phyloP scores from a whole-genome alignment of 179 eudicot genomes.

The Corrigiola litoralis region DNA sequence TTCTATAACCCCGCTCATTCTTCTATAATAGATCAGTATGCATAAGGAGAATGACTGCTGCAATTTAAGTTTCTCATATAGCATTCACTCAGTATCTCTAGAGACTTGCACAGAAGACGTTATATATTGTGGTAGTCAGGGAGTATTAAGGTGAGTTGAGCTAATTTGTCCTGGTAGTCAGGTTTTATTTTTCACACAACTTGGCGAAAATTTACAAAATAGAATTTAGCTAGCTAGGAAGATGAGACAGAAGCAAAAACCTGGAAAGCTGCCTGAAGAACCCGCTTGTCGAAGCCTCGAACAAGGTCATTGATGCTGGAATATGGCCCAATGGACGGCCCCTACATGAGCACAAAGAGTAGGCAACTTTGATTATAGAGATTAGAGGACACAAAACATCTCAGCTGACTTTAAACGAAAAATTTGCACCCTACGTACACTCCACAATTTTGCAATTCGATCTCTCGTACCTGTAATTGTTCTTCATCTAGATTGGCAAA shows the following conservation, averaged over 20 bases:
- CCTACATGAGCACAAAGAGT: conserved; percentile 20
- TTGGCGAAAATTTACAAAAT: no score
- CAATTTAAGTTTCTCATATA: no score
- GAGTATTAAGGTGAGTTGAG: no score
- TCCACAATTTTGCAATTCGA: no score
- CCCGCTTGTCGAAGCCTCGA: conserved; percentile 56
- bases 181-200: no score
- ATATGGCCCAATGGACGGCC: conserved; percentile 41
- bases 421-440: no score
- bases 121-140: no score
- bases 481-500: conserved; percentile 41
- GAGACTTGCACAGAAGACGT: no score
- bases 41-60: no score
- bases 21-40: no score
- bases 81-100: no score
- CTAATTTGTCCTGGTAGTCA: not conserved
- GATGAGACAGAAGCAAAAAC: conserved; percentile 18
- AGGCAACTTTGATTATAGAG: not conserved
- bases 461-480: conserved; percentile 26
- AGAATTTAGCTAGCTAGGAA: not conserved
- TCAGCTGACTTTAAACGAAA: not conserved
- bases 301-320: conserved; percentile 53
- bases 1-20: no score
- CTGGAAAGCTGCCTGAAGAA: conserved; percentile 63
- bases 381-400: not conserved